These are phyloP conservation scores for Aspergillus conjunctus DNA, from an alignment of 495 filamentous ascomycete species.

Conservation along the genomic window DNA sequence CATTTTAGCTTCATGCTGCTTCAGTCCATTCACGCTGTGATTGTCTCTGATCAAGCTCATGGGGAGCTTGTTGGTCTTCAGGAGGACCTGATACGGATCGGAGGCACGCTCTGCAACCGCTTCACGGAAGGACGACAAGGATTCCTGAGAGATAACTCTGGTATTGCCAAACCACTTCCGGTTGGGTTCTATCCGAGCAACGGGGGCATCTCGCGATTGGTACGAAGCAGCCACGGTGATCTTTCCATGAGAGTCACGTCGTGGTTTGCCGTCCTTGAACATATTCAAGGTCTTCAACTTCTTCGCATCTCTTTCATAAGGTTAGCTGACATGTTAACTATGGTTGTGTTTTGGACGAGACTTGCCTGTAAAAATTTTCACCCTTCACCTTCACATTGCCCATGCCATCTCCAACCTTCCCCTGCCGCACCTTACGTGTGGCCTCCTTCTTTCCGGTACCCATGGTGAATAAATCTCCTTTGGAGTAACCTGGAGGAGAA, in stretches of 20 bases:
- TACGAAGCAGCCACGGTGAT: slow-evolving; percentile 82
- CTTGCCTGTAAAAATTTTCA: slow-evolving; percentile 88
- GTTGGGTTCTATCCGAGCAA: slow-evolving; percentile 89
- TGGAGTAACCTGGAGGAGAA: slow-evolving; percentile 24
- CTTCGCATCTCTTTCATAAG: slow-evolving; percentile 66
- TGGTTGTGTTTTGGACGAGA: background rate
- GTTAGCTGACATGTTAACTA: slow-evolving; percentile 23
- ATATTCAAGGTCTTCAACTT: slow-evolving; percentile 84
- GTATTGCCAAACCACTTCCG: slow-evolving; percentile 83
- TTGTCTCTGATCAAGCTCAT: slow-evolving; percentile 77
- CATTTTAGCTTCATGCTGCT: slow-evolving; percentile 94
- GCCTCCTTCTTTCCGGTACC: slow-evolving; percentile 95
- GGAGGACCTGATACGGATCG: slow-evolving; percentile 87
- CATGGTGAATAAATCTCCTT: slow-evolving; percentile 58
- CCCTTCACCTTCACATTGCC: slow-evolving; percentile 88
- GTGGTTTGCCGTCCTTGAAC: slow-evolving; percentile 78
- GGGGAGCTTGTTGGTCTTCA: slow-evolving; percentile 93
- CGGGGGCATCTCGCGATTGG: slow-evolving; percentile 77
- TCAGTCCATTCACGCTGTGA: slow-evolving; percentile 69
- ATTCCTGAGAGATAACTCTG: slow-evolving; percentile 67
- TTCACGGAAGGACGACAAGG: slow-evolving; percentile 80
- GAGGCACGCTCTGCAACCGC: slow-evolving; percentile 87
- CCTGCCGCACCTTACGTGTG: slow-evolving; percentile 75
- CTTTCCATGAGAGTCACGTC: slow-evolving; percentile 72
- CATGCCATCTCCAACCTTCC: slow-evolving; percentile 82